Base-by-base conservation (phyloP, 2,329 filamentous ascomycete species). In the Zymoseptoria crescenta region DNA sequence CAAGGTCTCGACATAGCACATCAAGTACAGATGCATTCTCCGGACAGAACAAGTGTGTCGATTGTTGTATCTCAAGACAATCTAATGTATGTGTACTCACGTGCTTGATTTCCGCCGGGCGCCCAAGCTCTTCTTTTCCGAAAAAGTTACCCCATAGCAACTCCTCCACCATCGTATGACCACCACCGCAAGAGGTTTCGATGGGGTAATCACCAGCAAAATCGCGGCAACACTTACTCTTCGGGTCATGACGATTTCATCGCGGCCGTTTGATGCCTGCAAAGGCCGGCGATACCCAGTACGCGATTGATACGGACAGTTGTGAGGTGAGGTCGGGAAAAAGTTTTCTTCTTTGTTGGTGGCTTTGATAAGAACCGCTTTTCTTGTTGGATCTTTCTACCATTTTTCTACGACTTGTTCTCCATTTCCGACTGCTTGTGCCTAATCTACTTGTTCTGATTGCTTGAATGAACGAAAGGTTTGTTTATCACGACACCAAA, bases 161-260 rank as follows among this genome's bases (percentile, higher is more conserved):
- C 35, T 45, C 16, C 35, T 5, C 35, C 35, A 6, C 13, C 35
- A 45, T 45, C 35, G 13, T 13, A 45, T 45, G 35, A 45, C 35
- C 35, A 45, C 13, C 16, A 6, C 16, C n/a, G 13, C 16, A 5
- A 5, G 7, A 45, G 13, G 35, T n/a, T 45, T 16, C 13, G 13
- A 45, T 45, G 35, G 35, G 35, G 35, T 45, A 45, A 45, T 45
- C 6, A 16, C 24, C 13, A 45, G n/a, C 35, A 16, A 13, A 13
- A 35, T 45, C n/a, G 55, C 55, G 59, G 56, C 56, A 56, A 49
- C 56, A 59, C 58, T 50, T 62, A 60, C 61, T 57, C 58, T 59
- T 62, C 56, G 61, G 58, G 54, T 16, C 16, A 56, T 28, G 35
- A 35, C 6, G 53, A 21, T 10, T 55, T 29, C 29, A 16, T 27